Conservation (phyloP, 2,329 filamentous ascomycete species). For the Ilyonectria sp. region DNA sequence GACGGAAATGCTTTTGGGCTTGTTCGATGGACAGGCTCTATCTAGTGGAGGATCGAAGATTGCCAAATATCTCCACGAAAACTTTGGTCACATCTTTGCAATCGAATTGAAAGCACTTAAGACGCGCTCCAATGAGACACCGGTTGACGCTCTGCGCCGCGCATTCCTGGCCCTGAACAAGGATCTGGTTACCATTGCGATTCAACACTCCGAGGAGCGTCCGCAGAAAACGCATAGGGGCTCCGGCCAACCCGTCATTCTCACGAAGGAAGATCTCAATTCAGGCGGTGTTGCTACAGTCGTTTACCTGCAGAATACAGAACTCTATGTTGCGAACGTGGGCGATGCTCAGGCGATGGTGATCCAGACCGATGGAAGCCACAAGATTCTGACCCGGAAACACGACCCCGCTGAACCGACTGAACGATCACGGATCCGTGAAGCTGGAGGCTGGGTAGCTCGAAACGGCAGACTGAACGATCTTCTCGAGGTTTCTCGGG, state of each 20-base stretch:
- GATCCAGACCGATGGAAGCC: conserved; percentile 88
- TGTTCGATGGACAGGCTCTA: conserved; percentile 95
- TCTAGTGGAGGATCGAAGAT: conserved; percentile 94
- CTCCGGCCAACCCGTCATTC: conserved; percentile 79
- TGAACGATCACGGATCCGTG: conserved; percentile 90
- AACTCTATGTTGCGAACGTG: conserved; percentile 95
- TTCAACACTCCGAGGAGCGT: conserved; percentile 84
- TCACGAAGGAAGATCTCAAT: conserved; percentile 90
- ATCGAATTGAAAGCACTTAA: conserved; percentile 85
- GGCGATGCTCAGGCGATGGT: conserved; percentile 97
- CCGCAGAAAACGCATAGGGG: conserved; percentile 77
- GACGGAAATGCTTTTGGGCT: conserved; percentile 89
- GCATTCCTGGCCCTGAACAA: conserved; percentile 94
- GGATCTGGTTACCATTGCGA: conserved; percentile 88
- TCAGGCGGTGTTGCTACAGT: conserved; percentile 95
- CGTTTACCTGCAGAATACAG: conserved; percentile 88
- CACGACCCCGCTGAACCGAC: conserved; percentile 91
- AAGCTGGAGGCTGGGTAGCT: conserved; percentile 96
- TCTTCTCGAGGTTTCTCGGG: conserved; percentile 88
- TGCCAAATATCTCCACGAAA: conserved; percentile 96
- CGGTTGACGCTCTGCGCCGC: conserved; percentile 86
- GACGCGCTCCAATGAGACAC: conserved; percentile 77
- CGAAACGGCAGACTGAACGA: conserved; percentile 96
- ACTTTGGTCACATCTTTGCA: conserved; percentile 89
- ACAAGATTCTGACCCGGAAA: conserved; percentile 88